Conservation (phyloP, 139 green algal species). For the Tetradesmus lagerheimii region DNA sequence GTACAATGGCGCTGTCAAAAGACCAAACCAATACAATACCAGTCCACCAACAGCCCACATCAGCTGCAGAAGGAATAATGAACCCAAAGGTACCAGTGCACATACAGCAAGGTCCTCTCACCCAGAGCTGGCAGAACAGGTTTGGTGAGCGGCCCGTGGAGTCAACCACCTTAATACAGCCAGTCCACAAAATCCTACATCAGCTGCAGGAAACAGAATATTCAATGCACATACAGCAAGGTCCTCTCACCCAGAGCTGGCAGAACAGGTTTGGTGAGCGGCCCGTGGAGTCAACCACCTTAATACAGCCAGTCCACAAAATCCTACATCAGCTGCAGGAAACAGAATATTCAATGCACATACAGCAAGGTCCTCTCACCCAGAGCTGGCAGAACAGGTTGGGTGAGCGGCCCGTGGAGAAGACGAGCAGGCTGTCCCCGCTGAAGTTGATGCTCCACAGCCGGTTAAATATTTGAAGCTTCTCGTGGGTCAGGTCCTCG, state of each 20-base stretch:
- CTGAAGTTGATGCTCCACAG: conserved; percentile 81
- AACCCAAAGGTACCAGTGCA: too few relatives aligned
- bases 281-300: conserved; percentile 92
- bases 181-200: too few relatives aligned
- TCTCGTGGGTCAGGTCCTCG: conserved; percentile 74
- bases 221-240: not conserved
- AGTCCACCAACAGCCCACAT: too few relatives aligned
- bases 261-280: conserved; percentile 84
- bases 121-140: conserved; percentile 83
- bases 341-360: too few relatives aligned
- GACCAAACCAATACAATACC: too few relatives aligned
- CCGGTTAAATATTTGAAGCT: conserved; percentile 80
- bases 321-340: too few relatives aligned
- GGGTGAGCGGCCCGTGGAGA: conserved; percentile 91
- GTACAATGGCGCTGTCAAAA: too few relatives aligned
- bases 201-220: too few relatives aligned
- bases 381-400: conserved; percentile 82
- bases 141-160: conserved; percentile 91
- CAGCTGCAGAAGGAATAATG: too few relatives aligned
- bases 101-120: not conserved
- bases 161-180: conserved; percentile 83
- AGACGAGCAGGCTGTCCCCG: conserved; percentile 88
- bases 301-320: too few relatives aligned
- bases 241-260: conserved; percentile 71
- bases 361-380: conserved; percentile 44